Evolutionary conservation across 2,329 filamentous ascomycete genomes (phyloP).

Genomic region (Clathrospora elynae): DNA sequence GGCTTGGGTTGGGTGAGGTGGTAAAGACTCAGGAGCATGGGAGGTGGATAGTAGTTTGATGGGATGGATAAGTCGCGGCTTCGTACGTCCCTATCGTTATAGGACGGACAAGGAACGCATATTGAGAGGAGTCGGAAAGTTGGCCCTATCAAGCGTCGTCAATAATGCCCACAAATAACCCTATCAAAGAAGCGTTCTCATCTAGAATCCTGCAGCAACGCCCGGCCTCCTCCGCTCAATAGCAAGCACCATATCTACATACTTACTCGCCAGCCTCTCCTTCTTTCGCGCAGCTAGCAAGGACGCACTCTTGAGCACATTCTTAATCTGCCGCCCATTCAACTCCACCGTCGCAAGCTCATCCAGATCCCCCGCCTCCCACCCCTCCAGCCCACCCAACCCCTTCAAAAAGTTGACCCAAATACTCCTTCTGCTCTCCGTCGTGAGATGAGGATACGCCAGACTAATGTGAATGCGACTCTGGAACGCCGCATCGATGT

Average conservation of each 20-base stretch:
- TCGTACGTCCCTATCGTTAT: too few species aligned
- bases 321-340: slow-evolving; percentile 60
- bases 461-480: slow-evolving; percentile 38
- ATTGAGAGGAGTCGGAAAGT: too few species aligned
- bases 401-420: slow-evolving; percentile 34
- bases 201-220: slow-evolving; percentile 6
- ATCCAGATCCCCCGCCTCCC: slow-evolving; percentile 39
- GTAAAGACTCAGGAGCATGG: too few species aligned
- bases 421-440: slow-evolving; percentile 25
- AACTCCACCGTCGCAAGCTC: slow-evolving; percentile 50
- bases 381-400: slow-evolving; percentile 17
- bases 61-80: too few species aligned
- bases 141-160: too few species aligned
- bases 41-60: too few species aligned
- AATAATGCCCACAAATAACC: too few species aligned
- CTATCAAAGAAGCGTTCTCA: too few species aligned
- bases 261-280: slow-evolving; percentile 23
- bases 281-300: slow-evolving; percentile 31
- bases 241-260: slow-evolving; percentile 38
- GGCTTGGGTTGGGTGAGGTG: too few species aligned
- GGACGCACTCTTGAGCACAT: slow-evolving; percentile 40
- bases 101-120: too few species aligned
- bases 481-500: slow-evolving; percentile 37
- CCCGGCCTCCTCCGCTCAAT: slow-evolving; percentile 25
- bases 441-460: slow-evolving; percentile 29